Base-by-base conservation (phyloP, 2,329 filamentous ascomycete species). In the Botrytis cinerea region DNA sequence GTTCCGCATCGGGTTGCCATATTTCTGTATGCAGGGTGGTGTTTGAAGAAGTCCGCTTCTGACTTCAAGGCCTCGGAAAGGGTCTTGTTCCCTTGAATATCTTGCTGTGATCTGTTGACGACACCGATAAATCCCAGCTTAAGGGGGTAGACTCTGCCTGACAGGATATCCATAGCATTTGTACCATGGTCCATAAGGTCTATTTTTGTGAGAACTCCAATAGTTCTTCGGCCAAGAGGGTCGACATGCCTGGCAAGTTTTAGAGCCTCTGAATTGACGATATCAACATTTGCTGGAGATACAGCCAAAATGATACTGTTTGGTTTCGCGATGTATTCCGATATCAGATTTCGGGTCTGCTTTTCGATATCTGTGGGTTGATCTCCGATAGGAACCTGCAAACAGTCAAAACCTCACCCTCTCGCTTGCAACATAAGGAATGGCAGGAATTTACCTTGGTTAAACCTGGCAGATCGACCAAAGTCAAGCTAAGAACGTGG, bases 131-230 rank as follows among this genome's bases (percentile, higher is more conserved):
- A 99, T 43, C 96, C 96, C 76, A 99, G 89, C 84, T 98, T 99
- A 78, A 99, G 83, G 14, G 96, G 96, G 82, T 99, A 99, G 4
- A 99, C 96, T 40, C 96, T 91, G 5, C 96, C 96, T 10, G 95
- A 97, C n/a, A 99, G 87, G 78, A 99, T 99, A 80, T 99, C 96
- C 78, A 99, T 87, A 25, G 96, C 96, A 80, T 99, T 98, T 73
- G 96, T 99, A 76, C 96, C 96, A 81, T 99, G 95, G 81, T 99
- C 96, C 96, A 99, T 99, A 73, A 99, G 86, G 82, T 99, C 96
- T 76, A 99, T 86, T 85, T 99, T 99, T 75, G 96, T 98, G 74
- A 99, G 87, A 73, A 99, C 95, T 80, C 96, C 96, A 81, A 99
- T 98, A 32, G 96, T 99, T 82, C 96, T 90, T 83, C 93, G 91